Evolutionary conservation across 495 filamentous ascomycete species (phyloP), one percentile per base, ranked within the genome.

Genomic region (Annulohypoxylon bovei): DNA sequence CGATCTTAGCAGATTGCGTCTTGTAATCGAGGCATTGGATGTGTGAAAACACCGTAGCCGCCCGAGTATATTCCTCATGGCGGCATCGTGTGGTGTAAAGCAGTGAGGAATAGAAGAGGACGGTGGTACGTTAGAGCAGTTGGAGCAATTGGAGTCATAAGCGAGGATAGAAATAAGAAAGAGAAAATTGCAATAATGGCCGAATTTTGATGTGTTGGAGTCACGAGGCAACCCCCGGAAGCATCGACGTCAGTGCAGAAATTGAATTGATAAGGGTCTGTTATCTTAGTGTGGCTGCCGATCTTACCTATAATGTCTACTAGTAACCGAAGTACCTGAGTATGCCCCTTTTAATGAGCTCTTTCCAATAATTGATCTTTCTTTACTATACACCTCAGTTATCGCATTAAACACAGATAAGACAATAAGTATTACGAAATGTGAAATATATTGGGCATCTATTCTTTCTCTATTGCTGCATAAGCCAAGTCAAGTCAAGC

Each of bases 41-140:
- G 65, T 66, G 60, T 70, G 40, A 12, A 71, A 72, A 70, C 78
- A 73, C 80, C 79, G 74, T 76, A 78, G 75, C 71, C 77, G 77
- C 76, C 78, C 78, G 46, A 59, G 50, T 62, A 71, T 68, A 61
- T 58, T 65, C 68, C 76, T 82, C 82, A 84, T 84, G 71, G 81
- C 79, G 79, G 79, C 82, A 83, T 84, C 63, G 68, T 78, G 75
- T 65, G 75, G 60, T 59, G 59, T 50, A 33, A 39, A 50, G 60
- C 49, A 42, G 54, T 47, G 56, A 71, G 47, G 25, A 63, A 58
- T 55, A 65, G 18, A 27, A 40, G 12, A 46, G 35, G 6, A 44
- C 25, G 11, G 32, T 35, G 2, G 35, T 55, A 56, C 53, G 52
- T 53, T 52, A 54, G 44, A 55, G 30, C 23, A 47, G 46, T 75